Conservation (phyloP, 1,284 basidiomycete genomes). For the Leucoagaricus sp. region DNA sequence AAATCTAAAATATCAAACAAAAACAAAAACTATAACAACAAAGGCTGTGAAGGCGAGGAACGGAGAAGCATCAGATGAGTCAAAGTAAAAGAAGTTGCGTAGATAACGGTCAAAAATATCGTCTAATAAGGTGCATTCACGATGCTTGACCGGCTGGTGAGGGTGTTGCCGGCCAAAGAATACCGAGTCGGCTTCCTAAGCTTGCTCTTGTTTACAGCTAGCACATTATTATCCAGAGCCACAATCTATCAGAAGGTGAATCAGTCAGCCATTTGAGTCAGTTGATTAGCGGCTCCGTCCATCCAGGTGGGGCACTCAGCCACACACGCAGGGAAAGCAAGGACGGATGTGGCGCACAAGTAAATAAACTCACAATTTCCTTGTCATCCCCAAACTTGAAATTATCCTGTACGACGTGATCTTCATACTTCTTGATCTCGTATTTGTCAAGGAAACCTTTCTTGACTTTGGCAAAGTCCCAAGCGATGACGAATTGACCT, state of each 20-base stretch:
- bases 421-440: slow-evolving; percentile 96
- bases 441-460: slow-evolving; percentile 89
- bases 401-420: slow-evolving; percentile 93
- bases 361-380: slow-evolving; percentile 73
- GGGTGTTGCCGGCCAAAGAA: slow-evolving; percentile 62
- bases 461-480: slow-evolving; percentile 97
- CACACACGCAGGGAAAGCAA: neutral
- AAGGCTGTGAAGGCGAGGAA: neutral
- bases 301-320: too few species aligned
- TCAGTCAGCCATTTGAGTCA: too few species aligned
- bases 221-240: slow-evolving; percentile 91
- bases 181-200: slow-evolving; percentile 85
- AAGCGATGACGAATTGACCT: slow-evolving; percentile 92
- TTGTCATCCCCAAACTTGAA: slow-evolving; percentile 96
- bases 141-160: slow-evolving; percentile 58
- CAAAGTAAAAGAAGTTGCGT: neutral
- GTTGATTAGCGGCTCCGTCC: slow-evolving; percentile 6
- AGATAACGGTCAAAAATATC: slow-evolving; percentile 18
- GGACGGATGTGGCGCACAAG: neutral
- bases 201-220: slow-evolving; percentile 92
- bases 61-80: neutral
- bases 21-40: neutral
- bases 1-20: slow-evolving; percentile 4
- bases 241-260: slow-evolving; percentile 68
- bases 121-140: slow-evolving; percentile 70